phyloP scores from a whole-genome alignment of 2,329 filamentous ascomycete species.

The Trichoderma sp. region DNA sequence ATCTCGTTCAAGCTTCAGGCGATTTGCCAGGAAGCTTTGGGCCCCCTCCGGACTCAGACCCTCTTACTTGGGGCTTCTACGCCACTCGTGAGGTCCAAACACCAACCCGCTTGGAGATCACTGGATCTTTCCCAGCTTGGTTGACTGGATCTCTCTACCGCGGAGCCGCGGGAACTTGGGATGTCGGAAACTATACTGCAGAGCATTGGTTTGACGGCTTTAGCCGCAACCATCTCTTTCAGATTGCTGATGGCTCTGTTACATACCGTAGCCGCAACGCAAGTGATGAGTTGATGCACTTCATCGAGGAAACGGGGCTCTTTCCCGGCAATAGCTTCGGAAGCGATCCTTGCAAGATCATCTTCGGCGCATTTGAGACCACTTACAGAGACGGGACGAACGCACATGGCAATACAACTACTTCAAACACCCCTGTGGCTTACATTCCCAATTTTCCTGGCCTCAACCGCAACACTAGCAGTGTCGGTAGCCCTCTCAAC shows the following conservation, averaged over 20 bases:
- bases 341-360: not conserved
- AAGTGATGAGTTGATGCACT: not conserved
- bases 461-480: not conserved
- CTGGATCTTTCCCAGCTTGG: not conserved
- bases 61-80: not conserved
- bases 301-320: not conserved
- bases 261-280: not conserved
- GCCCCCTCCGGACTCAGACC: not conserved
- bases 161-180: not conserved
- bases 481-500: not conserved
- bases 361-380: not conserved
- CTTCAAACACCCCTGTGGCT: not conserved
- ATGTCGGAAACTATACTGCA: not conserved
- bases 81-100: not conserved
- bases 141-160: not conserved
- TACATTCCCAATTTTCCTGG: not conserved
- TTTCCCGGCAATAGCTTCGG: not conserved
- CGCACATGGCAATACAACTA: not conserved
- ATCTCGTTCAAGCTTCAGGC: not conserved
- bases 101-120: not conserved
- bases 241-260: not conserved
- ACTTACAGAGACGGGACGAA: not conserved
- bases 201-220: not conserved
- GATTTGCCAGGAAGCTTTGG: not conserved
- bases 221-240: not conserved